Conservation (phyloP, 352 stramenopile species). For the Pythium pyrilobum region DNA sequence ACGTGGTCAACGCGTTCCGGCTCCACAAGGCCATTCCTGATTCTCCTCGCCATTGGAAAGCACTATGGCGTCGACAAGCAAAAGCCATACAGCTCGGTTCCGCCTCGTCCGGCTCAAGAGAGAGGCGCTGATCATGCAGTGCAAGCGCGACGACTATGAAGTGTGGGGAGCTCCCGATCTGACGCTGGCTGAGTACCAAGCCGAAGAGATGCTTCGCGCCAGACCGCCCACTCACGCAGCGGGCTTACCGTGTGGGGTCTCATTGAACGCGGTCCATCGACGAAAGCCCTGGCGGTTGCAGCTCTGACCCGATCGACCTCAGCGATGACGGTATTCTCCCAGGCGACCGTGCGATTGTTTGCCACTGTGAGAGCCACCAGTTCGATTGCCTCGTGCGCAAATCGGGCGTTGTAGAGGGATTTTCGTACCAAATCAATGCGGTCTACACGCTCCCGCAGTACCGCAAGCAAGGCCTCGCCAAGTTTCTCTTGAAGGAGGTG, state of each 20-base stretch:
- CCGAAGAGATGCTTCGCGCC: constrained; percentile 35
- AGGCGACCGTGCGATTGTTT: constrained; percentile 27
- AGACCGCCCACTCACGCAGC: constrained; percentile 43
- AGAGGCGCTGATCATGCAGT: constrained; percentile 52
- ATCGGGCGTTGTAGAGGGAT: constrained; percentile 27
- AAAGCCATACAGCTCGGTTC: constrained; percentile 13
- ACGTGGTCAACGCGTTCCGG: no score
- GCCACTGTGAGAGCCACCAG: constrained; percentile 54
- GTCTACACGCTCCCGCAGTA: constrained; percentile 54
- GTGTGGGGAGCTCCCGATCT: constrained; percentile 23
- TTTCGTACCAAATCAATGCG: constrained; percentile 53
- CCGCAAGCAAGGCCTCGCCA: constrained; percentile 42
- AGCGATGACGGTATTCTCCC: constrained; percentile 16
- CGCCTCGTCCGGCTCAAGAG: constrained; percentile 44
- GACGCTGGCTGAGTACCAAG: constrained; percentile 37
- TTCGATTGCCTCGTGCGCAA: constrained; percentile 45
- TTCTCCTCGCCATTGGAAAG: no score
- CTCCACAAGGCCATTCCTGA: no score
- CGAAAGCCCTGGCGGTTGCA: no score
- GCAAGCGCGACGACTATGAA: constrained; percentile 49
- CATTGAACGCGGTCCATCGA: constrained; percentile 55
- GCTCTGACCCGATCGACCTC: constrained; percentile 6
- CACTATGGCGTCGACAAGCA: background rate
- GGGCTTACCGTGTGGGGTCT: constrained; percentile 30
- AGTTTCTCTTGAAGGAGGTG: constrained; percentile 40